A percentile compares a stretch with the other conserved stretches of the same genome.
These are phyloP conservation scores for Fusarium tricinctum DNA, from an alignment of 2,329 filamentous ascomycete genomes.

Conservation along the genomic window DNA sequence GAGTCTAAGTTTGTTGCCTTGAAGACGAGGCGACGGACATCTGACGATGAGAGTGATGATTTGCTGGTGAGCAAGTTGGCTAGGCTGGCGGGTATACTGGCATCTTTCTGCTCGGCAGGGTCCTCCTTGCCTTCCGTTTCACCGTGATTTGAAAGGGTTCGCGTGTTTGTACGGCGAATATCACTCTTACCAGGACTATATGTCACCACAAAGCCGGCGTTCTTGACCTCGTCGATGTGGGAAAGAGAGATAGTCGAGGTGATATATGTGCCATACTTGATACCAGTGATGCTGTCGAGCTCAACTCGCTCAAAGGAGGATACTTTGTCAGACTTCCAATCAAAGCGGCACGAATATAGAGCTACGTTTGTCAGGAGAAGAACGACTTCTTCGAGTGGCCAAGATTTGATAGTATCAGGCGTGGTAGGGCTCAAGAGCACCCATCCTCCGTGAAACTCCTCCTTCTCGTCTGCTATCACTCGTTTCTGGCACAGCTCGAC, in stretches of 20 bases:
- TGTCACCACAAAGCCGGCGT: constrained; percentile 85
- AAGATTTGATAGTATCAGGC: constrained; percentile 76
- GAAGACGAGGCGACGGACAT: constrained; percentile 36
- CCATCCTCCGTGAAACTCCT: constrained; percentile 92
- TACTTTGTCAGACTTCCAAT: constrained; percentile 96
- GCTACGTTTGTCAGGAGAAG: constrained; percentile 87
- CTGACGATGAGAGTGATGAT: constrained; percentile 32
- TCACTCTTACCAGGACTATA: constrained; percentile 81
- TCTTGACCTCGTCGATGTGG: constrained; percentile 82
- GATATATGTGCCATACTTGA: constrained; percentile 89
- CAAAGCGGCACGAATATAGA: constrained; percentile 89
- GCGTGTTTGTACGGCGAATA: constrained; percentile 84
- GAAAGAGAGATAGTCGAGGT: constrained; percentile 85
- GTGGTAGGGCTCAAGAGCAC: constrained; percentile 83
- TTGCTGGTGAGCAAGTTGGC: constrained; percentile 60
- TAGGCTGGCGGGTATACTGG: constrained; percentile 53
- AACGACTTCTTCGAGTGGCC: constrained; percentile 89
- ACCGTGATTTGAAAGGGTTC: constrained; percentile 75
- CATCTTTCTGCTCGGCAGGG: constrained; percentile 39
- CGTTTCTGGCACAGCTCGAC: constrained; percentile 91
- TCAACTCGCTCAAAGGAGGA: constrained; percentile 90
- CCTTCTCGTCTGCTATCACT: constrained; percentile 84
- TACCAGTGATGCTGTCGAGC: constrained; percentile 77
- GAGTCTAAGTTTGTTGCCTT: constrained; percentile 60
- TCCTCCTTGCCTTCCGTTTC: constrained; percentile 50